Base-by-base conservation (phyloP, 2,329 filamentous ascomycete species). In the Pleoardoris graminearum region DNA sequence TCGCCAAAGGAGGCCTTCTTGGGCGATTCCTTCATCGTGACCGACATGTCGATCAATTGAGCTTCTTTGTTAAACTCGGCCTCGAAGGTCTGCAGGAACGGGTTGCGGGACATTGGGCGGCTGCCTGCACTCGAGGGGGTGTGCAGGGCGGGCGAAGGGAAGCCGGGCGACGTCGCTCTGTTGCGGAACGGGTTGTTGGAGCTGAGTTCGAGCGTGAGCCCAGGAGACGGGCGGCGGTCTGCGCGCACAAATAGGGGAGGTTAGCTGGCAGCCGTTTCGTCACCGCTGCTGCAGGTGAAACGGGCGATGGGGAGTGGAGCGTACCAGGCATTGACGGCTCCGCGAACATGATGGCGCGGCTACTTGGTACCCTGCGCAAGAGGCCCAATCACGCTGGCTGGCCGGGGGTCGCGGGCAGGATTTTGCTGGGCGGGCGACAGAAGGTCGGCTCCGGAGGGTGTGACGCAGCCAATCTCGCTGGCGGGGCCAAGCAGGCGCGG, bases 161-260 rank as follows among this genome's bases (percentile, higher is more conserved):
- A 53, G 39, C 59, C 66, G 53, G 77, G 86, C 58, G 87, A 89
- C 32, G 80, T 78, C 59, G 86, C 84, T 67, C 87, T 85, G 74
- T 90, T 90, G 77, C 88, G 86, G 70, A 83, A 92, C 57, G 89
- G 89, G 71, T 92, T 92, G 81, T 91, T 91, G 73, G 86, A 86
- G 67, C 77, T 75, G 51, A 91, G 82, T 74, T 85, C 87, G 71
- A 88, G 77, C 49, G 82, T 78, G 69, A 87, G 78, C 61, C 79
- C 80, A 59, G 81, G 73, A 62, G 82, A 81, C 60, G 76, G 79
- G 63, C 75, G 72, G 50, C 74, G 73, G 52, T 77, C 76, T 75
- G 67, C 22, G 53, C n/a, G 33, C 16, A 60, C 59, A 64, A 66
- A 69, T 67, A 51, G 56, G 50, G 23, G 50, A 61, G 54, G 66